Evolutionary conservation across 495 filamentous ascomycete genomes (phyloP), one percentile per base, ranked within the genome.

Genomic region (Letharia columbiana): DNA sequence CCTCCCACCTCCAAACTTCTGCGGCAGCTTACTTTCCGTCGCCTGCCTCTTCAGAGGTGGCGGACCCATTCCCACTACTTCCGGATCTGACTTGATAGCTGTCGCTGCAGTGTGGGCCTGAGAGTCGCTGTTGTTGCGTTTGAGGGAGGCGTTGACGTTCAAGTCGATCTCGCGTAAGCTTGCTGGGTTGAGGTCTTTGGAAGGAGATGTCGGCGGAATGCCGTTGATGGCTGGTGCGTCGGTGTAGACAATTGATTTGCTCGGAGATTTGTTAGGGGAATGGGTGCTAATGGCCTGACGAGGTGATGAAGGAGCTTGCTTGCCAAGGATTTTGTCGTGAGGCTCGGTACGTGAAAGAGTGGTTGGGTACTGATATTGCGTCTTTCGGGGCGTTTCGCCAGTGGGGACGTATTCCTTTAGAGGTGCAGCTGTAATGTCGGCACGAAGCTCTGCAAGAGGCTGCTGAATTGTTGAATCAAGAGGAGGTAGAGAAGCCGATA

Each of bases 401-500:
- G 94, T 98, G 0, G 88, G 83, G 11, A 80, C 73, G 71, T 97
- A 97, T 73, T 96, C 91, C 63, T 84, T 82, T 35, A 98, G 75
- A 13, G 78, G 73, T 1, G 86, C 85, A 39, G 70, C 75, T 31
- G 81, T 77, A 39, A 96, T 84, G 28, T 84, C 80, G 13, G 80
- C 77, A 4, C 91, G 83, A 23, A 98, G 87, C 17, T 84, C 77
- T 5, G 77, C 72, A 1, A 98, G 87, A 1, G 91, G 88, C 65
- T 86, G 77, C 56, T 87, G 83, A 11, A 95, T 73, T 3, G 82
- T 79, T 1, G 81, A 77, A 6, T 80, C 75, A 13, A 96, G 79
- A 3, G 85, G 81, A 9, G 76, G 76, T 20, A 92, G 81, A 3
- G 79, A 78, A 9, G 83, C 77, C 52, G 82, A 76, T 7, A 92